Conservation (phyloP, 495 filamentous ascomycete species). For the Ascobolus immersus region DNA sequence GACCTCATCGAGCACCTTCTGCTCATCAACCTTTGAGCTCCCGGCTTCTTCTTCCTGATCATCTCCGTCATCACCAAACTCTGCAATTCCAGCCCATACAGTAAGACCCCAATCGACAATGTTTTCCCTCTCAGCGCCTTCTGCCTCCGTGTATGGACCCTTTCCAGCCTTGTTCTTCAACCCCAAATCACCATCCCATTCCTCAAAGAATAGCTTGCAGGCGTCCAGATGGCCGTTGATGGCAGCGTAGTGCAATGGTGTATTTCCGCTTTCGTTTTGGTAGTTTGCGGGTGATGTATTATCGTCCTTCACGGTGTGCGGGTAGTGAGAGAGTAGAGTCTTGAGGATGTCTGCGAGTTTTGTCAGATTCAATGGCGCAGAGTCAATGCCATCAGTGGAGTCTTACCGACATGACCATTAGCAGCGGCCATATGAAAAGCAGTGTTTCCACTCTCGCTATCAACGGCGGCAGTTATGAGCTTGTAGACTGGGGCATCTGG, state of each 20-base stretch:
- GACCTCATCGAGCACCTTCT: too few species aligned
- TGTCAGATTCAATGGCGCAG: too few species aligned
- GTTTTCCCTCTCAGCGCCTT: slow-evolving; percentile 53
- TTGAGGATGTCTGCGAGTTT: too few species aligned
- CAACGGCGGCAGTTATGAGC: slow-evolving; percentile 19
- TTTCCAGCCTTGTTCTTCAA: slow-evolving; percentile 59
- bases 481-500: not conserved
- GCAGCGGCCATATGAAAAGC: slow-evolving; percentile 51
- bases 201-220: slow-evolving; percentile 47
- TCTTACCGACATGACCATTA: slow-evolving; percentile 58
- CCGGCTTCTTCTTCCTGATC: too few species aligned
- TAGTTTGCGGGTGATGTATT: slow-evolving; percentile 43
- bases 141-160: slow-evolving; percentile 64
- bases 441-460: slow-evolving; percentile 42
- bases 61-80: too few species aligned
- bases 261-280: slow-evolving; percentile 59
- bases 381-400: too few species aligned
- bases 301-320: too few species aligned
- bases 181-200: slow-evolving; percentile 41
- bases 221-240: slow-evolving; percentile 60
- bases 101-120: slow-evolving; percentile 43
- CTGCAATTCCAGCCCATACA: too few species aligned
- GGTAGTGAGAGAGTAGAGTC: too few species aligned
- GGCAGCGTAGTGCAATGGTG: slow-evolving; percentile 74
- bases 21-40: too few species aligned